These are phyloP conservation scores for Laguncularia racemosa DNA, from an alignment of 345 rosid genomes.

Conservation along the genomic window DNA sequence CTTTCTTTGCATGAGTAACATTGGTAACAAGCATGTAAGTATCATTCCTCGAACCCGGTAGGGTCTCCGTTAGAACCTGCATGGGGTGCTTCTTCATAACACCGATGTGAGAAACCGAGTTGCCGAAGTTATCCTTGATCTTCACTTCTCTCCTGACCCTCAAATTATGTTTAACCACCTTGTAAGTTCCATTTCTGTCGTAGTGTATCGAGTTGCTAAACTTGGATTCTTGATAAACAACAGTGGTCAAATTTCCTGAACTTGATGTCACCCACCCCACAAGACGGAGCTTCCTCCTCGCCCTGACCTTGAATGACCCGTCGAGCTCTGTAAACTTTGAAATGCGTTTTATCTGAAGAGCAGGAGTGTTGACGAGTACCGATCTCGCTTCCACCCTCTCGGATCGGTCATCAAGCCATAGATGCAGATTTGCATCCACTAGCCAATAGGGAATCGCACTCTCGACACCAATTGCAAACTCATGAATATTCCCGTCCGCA, in stretches of 20 bases:
- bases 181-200: conserved; percentile 38
- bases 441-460: conserved; percentile 77
- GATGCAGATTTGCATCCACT: conserved; percentile 69
- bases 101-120: conserved; percentile 10
- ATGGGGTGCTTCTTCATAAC: conserved; percentile 41
- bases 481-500: conserved; percentile 54
- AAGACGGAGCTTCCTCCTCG: conserved; percentile 31
- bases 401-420: conserved; percentile 51
- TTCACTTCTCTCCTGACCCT: conserved; percentile 27
- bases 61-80: conserved; percentile 38
- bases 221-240: conserved; percentile 28
- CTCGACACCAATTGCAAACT: conserved; percentile 41
- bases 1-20: conserved; percentile 46
- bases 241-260: conserved; percentile 54
- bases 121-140: conserved; percentile 28
- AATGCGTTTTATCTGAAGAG: conserved; percentile 15
- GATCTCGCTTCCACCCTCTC: conserved; percentile 34
- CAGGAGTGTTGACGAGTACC: conserved; percentile 18
- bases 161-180: conserved; percentile 39
- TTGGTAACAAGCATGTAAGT: conserved; percentile 44
- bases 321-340: conserved; percentile 48
- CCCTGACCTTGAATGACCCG: conserved; percentile 51
- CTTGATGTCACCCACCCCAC: conserved; percentile 71
- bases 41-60: conserved; percentile 27
- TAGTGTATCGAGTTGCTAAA: conserved; percentile 38